A percentile compares a stretch with the other conserved stretches of the same genome.
These are phyloP conservation scores for Hypoxylon rickii DNA, from an alignment of 495 filamentous ascomycete genomes.

Conservation along the genomic window DNA sequence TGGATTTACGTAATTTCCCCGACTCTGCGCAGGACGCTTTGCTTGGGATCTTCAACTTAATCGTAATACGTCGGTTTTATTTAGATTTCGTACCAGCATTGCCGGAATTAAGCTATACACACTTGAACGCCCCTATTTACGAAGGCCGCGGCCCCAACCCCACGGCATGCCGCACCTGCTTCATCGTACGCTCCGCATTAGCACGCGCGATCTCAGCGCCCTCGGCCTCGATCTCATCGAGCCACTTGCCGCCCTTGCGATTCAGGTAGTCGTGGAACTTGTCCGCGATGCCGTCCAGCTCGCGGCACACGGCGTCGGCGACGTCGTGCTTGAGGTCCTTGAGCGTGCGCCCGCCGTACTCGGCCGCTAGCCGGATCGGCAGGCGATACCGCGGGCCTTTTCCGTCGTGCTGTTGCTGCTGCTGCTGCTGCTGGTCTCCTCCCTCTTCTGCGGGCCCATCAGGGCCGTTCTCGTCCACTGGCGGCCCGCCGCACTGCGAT, in stretches of 20 bases:
- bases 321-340: conserved; percentile 69
- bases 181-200: conserved; percentile 73
- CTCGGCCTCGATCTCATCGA: conserved; percentile 63
- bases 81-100: neutral
- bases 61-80: neutral
- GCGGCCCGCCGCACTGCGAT: conserved; percentile 54
- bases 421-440: conserved; percentile 35
- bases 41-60: neutral
- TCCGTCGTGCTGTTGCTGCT: neutral
- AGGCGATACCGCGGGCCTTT: neutral
- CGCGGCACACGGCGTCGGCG: conserved; percentile 54
- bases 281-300: conserved; percentile 64
- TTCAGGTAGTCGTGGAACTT: conserved; percentile 59
- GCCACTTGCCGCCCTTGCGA: conserved; percentile 50
- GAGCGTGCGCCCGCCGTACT: conserved; percentile 57
- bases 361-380: conserved; percentile 60
- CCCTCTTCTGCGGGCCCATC: conserved; percentile 43
- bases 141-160: conserved; percentile 53
- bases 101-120: neutral
- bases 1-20: too few species aligned
- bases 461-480: too few species aligned
- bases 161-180: conserved; percentile 60
- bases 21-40: too few species aligned
- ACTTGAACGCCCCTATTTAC: neutral
- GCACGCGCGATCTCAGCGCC: conserved; percentile 64